Evolutionary conservation across 179 eudicot genomes (phyloP), one percentile per base, ranked within the genome.

Genomic region (Actinidia polygama): DNA sequence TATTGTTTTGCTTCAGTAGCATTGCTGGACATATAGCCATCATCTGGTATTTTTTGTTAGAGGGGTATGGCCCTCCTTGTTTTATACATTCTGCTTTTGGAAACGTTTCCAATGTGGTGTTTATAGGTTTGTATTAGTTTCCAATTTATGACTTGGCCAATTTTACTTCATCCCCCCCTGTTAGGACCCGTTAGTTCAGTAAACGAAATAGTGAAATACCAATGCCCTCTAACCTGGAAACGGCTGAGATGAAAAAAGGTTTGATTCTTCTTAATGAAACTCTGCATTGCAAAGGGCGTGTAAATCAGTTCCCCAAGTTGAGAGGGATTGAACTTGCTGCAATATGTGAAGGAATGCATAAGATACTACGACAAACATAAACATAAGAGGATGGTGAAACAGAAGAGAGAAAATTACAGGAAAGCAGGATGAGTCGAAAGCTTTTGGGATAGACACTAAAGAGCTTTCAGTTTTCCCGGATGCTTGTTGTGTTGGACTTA

Each of bases 271-370:
- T 84, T 91, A 97, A 58, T 88, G 95, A 85, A 88, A 88, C 81
- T 95, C 99, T 86, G 87, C 84, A 79, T 64, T 69, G 80, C 88
- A 92, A 78, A 94, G 81, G 80, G 84, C 88, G 62, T 91, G 95
- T 80, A 91, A 80, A 66, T 92, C 91, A 36, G 90, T 74, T 47
- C 92, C 99, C 99, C 99, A 96, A 23, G 89, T 86, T 73, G 88
- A 70, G 74, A 89, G 79, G 61, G 84, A 86, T 86, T 91, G 94
- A 16, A 91, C 79, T 85, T 90, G 91, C 94, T 92, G 92, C 77
- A 55, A 63, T 75, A 50, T 62, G 82, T 72, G 77, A 80, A 14
- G 7, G 21, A 78, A 50, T 19, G 68, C 72, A 73, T 81, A 10
- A n/a, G 0, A 47, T 16, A 15, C 7, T 30, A 30, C 1, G 50